Evolutionary conservation across 768 basidiomycete genomes (phyloP).

Genomic region (Auriculariales sp.): DNA sequence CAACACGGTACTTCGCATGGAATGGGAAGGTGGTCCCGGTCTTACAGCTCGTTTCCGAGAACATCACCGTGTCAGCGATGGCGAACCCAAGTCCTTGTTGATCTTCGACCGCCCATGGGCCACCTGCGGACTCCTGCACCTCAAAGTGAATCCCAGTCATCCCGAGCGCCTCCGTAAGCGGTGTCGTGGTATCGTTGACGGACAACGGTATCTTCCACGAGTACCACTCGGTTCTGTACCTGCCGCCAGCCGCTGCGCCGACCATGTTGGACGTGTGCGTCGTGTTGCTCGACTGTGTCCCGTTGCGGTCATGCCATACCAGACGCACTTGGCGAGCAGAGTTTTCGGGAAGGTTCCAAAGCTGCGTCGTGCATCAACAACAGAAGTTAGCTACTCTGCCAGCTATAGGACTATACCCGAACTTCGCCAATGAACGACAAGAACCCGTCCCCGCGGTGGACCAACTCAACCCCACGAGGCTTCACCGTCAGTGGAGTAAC

Average conservation of each 20-base stretch:
- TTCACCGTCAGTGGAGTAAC: constrained; percentile 4
- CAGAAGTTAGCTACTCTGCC: no score
- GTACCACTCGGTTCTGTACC: not conserved
- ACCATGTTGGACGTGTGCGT: not conserved
- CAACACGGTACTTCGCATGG: not conserved
- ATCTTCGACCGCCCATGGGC: not conserved
- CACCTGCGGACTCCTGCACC: not conserved
- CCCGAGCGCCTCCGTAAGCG: not conserved
- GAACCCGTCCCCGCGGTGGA: not conserved
- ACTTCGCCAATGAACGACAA: not conserved
- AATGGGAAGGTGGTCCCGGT: not conserved
- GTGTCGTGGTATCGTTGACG: not conserved
- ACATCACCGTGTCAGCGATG: not conserved
- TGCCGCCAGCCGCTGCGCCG: not conserved
- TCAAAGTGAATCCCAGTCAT: not conserved
- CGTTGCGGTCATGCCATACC: not conserved
- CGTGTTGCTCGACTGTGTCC: not conserved
- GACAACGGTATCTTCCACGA: not conserved
- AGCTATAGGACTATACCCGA: not conserved
- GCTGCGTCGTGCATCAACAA: not conserved
- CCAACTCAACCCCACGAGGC: not conserved
- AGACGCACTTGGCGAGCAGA: not conserved
- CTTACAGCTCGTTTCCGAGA: not conserved
- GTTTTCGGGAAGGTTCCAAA: not conserved
- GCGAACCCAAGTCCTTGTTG: not conserved